These are phyloP conservation scores for Lentithecium fluviatile DNA, from an alignment of 495 filamentous ascomycete genomes.

Conservation along the genomic window DNA sequence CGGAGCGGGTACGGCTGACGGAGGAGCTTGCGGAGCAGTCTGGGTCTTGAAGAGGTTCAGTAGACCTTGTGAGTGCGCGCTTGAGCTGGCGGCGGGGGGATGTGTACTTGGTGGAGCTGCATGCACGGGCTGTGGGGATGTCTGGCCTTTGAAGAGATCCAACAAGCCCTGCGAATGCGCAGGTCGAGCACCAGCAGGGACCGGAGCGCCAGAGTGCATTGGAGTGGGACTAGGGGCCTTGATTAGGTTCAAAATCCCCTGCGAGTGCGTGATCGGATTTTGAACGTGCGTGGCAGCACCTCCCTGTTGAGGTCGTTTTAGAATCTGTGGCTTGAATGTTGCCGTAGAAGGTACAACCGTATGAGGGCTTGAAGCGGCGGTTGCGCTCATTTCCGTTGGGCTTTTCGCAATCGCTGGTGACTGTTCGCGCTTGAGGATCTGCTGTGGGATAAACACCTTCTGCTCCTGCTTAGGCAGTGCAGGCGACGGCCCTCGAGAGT, in stretches of 20 bases:
- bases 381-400: slow-evolving; percentile 12
- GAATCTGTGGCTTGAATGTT: slow-evolving; percentile 61
- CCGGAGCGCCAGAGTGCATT: too few species aligned
- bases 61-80: not conserved
- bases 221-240: not conserved
- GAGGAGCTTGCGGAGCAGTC: not conserved
- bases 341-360: slow-evolving; percentile 39
- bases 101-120: too few species aligned
- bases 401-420: not conserved
- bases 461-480: slow-evolving; percentile 6
- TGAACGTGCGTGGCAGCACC: slow-evolving; percentile 1
- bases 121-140: too few species aligned
- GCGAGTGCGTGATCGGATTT: not conserved
- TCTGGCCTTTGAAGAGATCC: too few species aligned
- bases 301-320: slow-evolving; percentile 36
- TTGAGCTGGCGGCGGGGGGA: too few species aligned
- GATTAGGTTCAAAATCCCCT: not conserved
- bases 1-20: slow-evolving; percentile 19
- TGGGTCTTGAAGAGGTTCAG: not conserved
- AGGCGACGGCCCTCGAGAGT: slow-evolving; percentile 23
- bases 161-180: not conserved
- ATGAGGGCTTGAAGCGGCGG: slow-evolving; percentile 18
- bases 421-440: slow-evolving; percentile 14
- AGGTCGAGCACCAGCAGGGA: too few species aligned
- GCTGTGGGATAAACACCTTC: slow-evolving; percentile 16